Conservation (phyloP, 2,329 filamentous ascomycete species). For the Rhinocladiella mackenziei region DNA sequence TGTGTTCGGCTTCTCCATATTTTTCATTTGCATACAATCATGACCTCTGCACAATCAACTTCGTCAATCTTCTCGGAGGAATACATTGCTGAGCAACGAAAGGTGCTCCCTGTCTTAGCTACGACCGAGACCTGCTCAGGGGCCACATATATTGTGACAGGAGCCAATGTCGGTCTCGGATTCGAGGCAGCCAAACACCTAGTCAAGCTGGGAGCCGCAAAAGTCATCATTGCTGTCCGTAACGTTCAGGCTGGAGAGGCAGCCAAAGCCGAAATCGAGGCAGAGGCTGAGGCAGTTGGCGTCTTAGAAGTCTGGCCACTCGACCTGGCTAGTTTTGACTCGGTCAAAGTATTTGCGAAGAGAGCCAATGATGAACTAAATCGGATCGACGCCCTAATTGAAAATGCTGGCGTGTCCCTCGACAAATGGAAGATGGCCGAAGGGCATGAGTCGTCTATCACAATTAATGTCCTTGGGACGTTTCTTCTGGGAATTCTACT, state of each 20-base stretch:
- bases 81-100: too few species aligned
- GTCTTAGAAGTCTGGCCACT: slow-evolving; percentile 42
- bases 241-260: slow-evolving; percentile 15
- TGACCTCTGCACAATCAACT: too few species aligned
- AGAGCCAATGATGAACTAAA: slow-evolving; percentile 30
- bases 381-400: slow-evolving; percentile 36
- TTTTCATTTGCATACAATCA: too few species aligned
- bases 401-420: slow-evolving; percentile 45
- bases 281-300: slow-evolving; percentile 26
- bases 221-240: slow-evolving; percentile 29
- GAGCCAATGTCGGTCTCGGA: slow-evolving; percentile 44
- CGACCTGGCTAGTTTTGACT: slow-evolving; percentile 36
- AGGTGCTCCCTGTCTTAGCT: too few species aligned
- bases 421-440: slow-evolving; percentile 32
- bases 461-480: slow-evolving; percentile 31
- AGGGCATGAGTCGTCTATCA: slow-evolving; percentile 47
- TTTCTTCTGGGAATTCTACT: slow-evolving; percentile 25
- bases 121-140: neutral
- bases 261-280: slow-evolving; percentile 37
- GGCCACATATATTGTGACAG: slow-evolving; percentile 42
- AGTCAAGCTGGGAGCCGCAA: slow-evolving; percentile 33
- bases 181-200: slow-evolving; percentile 43
- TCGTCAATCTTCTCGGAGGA: too few species aligned
- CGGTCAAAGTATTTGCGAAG: slow-evolving; percentile 37
- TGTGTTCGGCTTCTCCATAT: too few species aligned